Evolutionary conservation across 352 stramenopile genomes (phyloP), one percentile per base, ranked within the genome.

Genomic region (Phytophthora sp.): DNA sequence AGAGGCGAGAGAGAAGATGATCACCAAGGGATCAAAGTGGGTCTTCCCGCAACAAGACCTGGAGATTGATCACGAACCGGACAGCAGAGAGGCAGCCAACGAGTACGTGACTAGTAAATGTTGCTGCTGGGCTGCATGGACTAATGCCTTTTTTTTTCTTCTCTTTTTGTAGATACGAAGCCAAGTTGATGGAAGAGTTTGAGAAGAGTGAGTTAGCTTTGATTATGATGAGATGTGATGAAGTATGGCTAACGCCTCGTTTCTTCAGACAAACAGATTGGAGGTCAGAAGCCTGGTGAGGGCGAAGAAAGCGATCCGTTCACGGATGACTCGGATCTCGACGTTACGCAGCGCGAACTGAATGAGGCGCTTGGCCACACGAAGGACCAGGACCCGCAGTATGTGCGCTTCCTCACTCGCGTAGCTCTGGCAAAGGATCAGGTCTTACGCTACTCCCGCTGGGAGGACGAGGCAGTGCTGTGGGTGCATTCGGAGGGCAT

Each of bases 361-460:
- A 91, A 92, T 52, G 77, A 91, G 23, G 73, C 84, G 15, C 62
- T 92, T 1, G 85, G 85, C 24, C 54, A 82, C 24, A 84, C 62
- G 1, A 72, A 63, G 13, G 68, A 88, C 11, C 82, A 94, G 32
- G 87, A 95, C 63, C 82, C 87, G 54, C 66, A 85, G 43, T 94
- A 94, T 60, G 76, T 94, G 34, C 74, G 72, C 23, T 95, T 96
- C 64, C 82, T 95, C 21, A 93, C 83, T 17, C 84, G 88, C 24
- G 73, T 96, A n/a, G 81, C 82, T 43, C 48, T 95, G 5, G 86
- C 84, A 4, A 95, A 92, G 37, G 81, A 93, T 54, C 88, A 96
- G 45, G 84, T 95, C 31, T 70, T 96, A 43, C 88, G 88, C 12
- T 98, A 98, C 67, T 83, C 77, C 31, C 90, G 93, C 17, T 98